Base-by-base conservation (phyloP, 2,329 filamentous ascomycete species). In the Cordyceps cateniannulata region DNA sequence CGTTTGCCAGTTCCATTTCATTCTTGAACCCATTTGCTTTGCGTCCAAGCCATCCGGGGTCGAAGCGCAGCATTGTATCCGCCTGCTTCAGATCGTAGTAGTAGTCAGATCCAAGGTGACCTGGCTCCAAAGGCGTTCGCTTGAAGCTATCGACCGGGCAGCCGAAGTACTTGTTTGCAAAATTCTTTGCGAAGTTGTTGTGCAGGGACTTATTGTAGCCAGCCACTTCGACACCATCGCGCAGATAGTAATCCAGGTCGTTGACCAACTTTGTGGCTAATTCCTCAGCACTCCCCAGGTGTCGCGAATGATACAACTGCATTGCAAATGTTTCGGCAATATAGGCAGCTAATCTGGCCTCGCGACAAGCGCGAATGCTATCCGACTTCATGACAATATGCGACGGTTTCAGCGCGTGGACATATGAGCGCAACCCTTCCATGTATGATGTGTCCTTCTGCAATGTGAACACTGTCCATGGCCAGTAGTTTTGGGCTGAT, bases 401-500 rank as follows among this genome's bases (percentile, higher is more conserved):
- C 1, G 81, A 78, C 5, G 84, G 72, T 61, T 79, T 79, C 24
- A 90, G 74, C 5, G 78, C 75, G 12, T 81, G 83, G 38, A 95
- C 81, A 70, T 91, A 95, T 4, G 81, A 79, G 20, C 90, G 83
- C 20, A 96, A 81, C 60, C 85, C 84, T 47, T 85, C 79, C 61
- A 97, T 82, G 68, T 96, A 93, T 0, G 80, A 78, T 0, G 83
- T 81, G 67, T 96, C 89, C 62, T 87, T 87, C 63, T 89, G 85
- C 40, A 96, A 77, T 44, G 89, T 86, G 61, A 90, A 88, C 61
- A 96, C 92, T 1, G 91, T 93, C 91, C 93, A 96, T 1, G 93
- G 89, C 93, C 93, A 98, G 70, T 92, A 90, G 72, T 96, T 95
- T 70, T 97, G 93, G 5, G 93, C 90, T 3, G 89, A 86, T 2